phyloP scores from a whole-genome alignment of 1,284 basidiomycete species.

The Malassezia sp. region DNA sequence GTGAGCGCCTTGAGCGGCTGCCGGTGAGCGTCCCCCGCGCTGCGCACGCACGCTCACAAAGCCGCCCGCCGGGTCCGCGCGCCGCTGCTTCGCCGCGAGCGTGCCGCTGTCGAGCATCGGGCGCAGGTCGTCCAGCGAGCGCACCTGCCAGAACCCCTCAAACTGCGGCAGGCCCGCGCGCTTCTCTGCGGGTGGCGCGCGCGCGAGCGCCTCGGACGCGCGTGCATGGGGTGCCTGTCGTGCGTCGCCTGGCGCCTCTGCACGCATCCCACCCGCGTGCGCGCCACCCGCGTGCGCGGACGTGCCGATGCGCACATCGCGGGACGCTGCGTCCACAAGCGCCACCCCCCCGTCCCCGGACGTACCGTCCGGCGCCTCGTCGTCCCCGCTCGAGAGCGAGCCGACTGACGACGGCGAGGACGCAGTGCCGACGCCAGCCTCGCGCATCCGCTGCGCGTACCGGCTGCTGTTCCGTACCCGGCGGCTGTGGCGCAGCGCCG shows the following conservation, averaged over 20 bases:
- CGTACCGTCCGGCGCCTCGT: no score
- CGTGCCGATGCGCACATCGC: no score
- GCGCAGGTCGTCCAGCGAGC: constrained; percentile 32
- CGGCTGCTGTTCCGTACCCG: not conserved
- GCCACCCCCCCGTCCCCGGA: no score
- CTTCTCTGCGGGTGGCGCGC: not conserved
- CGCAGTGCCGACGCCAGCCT: constrained; percentile 1
- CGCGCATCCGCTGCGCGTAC: constrained; percentile 5
- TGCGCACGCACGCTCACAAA: constrained; percentile 28
- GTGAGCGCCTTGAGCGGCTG: constrained; percentile 44
- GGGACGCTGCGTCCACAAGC: no score
- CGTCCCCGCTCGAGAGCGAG: no score
- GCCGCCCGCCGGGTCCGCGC: constrained; percentile 42
- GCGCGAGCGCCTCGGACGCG: no score
- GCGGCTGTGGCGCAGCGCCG: not conserved
- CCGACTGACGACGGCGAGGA: not conserved
- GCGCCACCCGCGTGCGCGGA: no score
- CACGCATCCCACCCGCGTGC: no score
- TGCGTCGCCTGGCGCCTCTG: not conserved
- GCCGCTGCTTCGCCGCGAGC: constrained; percentile 23
- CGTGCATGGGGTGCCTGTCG: no score
- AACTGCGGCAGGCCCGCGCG: constrained; percentile 16
- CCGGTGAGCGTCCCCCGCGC: not conserved
- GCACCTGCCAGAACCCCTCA: constrained; percentile 36
- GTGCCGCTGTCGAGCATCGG: constrained; percentile 28